Percentiles rank a stretch among this genome's conserved stretches.
Conservation (phyloP, 2,329 filamentous ascomycete species). For the Claviceps sp. region DNA sequence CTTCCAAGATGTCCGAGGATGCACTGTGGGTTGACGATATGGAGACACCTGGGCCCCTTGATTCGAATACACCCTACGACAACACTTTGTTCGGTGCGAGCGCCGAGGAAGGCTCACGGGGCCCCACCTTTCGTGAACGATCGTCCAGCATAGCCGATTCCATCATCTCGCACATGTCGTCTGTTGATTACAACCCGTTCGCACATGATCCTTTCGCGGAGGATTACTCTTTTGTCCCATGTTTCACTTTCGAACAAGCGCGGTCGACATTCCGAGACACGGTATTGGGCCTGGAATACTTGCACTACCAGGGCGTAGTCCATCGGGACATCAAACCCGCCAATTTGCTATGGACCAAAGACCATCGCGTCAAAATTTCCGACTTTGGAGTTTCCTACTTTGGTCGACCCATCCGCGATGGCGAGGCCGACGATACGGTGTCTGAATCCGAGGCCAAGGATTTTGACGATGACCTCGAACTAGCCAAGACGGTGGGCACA, state of each 20-base stretch:
- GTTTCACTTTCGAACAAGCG: constrained; percentile 75
- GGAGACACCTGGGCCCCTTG: constrained; percentile 38
- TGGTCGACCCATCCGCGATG: constrained; percentile 72
- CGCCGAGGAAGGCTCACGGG: constrained; percentile 42
- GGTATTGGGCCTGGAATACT: constrained; percentile 81
- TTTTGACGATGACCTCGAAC: constrained; percentile 82
- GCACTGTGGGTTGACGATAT: constrained; percentile 35
- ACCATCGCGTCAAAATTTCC: constrained; percentile 88
- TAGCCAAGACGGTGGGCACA: constrained; percentile 97
- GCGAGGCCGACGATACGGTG: constrained; percentile 59
- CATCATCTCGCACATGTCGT: constrained; percentile 56
- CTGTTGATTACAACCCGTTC: constrained; percentile 43
- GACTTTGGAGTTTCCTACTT: constrained; percentile 98
- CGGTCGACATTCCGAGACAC: constrained; percentile 83
- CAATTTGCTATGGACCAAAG: constrained; percentile 76
- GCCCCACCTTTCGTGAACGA: constrained; percentile 43
- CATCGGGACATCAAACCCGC: constrained; percentile 80
- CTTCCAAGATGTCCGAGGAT: constrained; percentile 21
- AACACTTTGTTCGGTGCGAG: constrained; percentile 69
- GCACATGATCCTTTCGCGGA: constrained; percentile 60
- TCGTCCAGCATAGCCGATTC: constrained; percentile 74
- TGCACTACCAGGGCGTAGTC: constrained; percentile 77
- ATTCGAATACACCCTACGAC: constrained; percentile 47
- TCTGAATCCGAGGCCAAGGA: constrained; percentile 75
- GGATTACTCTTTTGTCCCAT: constrained; percentile 85